Evolutionary conservation across 108 stramenopile species (phyloP).

Genomic region (Pseudonitzschia delicatissima): DNA sequence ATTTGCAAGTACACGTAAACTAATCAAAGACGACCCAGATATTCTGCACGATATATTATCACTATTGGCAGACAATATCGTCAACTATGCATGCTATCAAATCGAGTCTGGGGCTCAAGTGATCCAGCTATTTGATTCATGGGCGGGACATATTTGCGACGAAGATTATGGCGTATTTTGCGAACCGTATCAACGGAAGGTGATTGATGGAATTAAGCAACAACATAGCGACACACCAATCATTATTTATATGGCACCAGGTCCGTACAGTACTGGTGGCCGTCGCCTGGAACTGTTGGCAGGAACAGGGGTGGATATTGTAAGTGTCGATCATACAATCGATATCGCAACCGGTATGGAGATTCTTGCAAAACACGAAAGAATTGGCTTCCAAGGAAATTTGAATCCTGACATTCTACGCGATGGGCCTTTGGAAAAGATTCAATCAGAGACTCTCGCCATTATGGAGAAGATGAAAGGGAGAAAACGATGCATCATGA

Average conservation of each 20-base stretch:
- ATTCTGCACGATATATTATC: constrained; percentile 43
- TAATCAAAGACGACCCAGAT: constrained; percentile 36
- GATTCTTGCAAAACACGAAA: not conserved
- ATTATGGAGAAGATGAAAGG: not conserved
- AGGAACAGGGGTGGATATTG: constrained; percentile 12
- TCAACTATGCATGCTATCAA: constrained; percentile 68
- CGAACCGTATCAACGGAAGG: constrained; percentile 56
- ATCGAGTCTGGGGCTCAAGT: constrained; percentile 71
- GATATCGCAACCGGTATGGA: not conserved
- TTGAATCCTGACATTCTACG: constrained; percentile 14
- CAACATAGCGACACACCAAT: constrained; percentile 49
- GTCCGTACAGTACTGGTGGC: constrained; percentile 18
- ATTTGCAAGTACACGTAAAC: constrained; percentile 18
- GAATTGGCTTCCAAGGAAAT: constrained; percentile 15
- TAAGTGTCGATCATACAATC: constrained; percentile 14
- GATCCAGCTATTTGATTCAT: constrained; percentile 77
- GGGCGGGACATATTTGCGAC: constrained; percentile 63
- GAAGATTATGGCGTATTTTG: constrained; percentile 49
- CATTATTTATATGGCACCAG: constrained; percentile 58
- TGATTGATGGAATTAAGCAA: constrained; percentile 35
- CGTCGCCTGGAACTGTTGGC: constrained; percentile 14
- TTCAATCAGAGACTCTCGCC: constrained; percentile 3
- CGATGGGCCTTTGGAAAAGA: constrained; percentile 15
- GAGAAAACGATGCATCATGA: constrained; percentile 12
- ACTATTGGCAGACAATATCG: constrained; percentile 46